Evolutionary conservation across 441 rosid species (phyloP).

Genomic region (Eruca vesicaria): DNA sequence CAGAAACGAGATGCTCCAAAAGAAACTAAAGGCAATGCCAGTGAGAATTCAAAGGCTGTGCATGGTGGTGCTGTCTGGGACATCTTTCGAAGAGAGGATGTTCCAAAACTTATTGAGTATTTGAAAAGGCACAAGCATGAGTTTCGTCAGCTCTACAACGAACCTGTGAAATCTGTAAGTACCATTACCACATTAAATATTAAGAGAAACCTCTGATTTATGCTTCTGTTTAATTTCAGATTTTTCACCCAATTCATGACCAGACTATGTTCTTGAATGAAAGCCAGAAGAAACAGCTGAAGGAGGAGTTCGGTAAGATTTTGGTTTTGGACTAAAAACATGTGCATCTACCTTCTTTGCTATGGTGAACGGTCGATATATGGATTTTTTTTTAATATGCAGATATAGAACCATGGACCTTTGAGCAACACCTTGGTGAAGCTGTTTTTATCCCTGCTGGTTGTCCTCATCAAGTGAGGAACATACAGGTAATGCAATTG

Average conservation of each 20-base stretch:
- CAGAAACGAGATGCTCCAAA: slow-evolving; percentile 4
- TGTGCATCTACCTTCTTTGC: background rate
- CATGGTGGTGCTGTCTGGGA: slow-evolving; percentile 87
- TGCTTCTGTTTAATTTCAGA: slow-evolving; percentile 39
- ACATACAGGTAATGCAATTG: slow-evolving; percentile 64
- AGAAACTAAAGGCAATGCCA: slow-evolving; percentile 3
- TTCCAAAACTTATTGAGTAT: slow-evolving; percentile 67
- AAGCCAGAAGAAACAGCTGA: slow-evolving; percentile 73
- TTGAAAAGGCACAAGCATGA: slow-evolving; percentile 50
- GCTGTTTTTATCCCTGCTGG: slow-evolving; percentile 97
- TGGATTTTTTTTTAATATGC: background rate
- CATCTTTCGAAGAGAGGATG: slow-evolving; percentile 86
- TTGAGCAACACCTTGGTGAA: slow-evolving; percentile 77
- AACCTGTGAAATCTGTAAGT: slow-evolving; percentile 23
- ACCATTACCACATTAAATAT: too few relatives aligned
- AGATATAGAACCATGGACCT: slow-evolving; percentile 96
- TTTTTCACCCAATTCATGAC: slow-evolving; percentile 83
- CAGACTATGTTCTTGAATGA: slow-evolving; percentile 67
- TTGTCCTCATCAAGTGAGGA: slow-evolving; percentile 97
- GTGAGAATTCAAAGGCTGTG: slow-evolving; percentile 16
- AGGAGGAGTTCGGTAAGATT: slow-evolving; percentile 67
- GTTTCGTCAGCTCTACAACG: slow-evolving; percentile 18
- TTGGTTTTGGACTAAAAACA: background rate
- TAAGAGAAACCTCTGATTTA: background rate
- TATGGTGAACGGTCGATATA: background rate